Conservation (phyloP, 805 yeast genomes). For the Wickerhamomyces chambardii region DNA sequence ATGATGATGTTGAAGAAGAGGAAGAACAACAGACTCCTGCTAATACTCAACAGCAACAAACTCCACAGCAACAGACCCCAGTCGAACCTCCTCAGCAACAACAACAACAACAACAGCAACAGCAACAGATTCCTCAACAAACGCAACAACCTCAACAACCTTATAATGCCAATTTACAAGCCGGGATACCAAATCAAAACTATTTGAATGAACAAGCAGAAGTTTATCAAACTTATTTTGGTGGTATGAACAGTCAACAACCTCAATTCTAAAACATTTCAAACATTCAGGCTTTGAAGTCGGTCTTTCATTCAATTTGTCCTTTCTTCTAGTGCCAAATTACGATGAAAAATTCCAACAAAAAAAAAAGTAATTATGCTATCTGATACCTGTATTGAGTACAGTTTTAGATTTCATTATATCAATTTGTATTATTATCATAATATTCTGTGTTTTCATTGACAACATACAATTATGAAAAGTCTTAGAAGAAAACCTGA, state of each 20-base stretch:
- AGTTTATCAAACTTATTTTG: conserved; percentile 58
- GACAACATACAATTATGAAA: no score
- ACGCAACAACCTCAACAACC: no score
- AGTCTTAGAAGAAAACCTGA: no score
- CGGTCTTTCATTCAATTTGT: no score
- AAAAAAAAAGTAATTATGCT: no score
- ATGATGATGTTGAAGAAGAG: conserved; percentile 45
- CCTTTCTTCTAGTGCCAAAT: no score
- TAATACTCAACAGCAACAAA: conserved; percentile 17
- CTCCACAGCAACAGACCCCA: conserved; percentile 19
- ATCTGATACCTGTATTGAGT: no score
- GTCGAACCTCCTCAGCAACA: conserved; percentile 9
- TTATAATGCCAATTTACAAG: conserved; percentile 19
- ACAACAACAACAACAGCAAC: conserved; percentile 7
- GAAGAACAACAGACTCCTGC: conserved; percentile 26
- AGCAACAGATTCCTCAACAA: conserved; percentile 4
- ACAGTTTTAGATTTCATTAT: no score
- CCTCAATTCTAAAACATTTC: conserved; percentile 30
- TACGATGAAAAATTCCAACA: no score
- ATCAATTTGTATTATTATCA: no score
- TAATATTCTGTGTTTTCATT: no score
- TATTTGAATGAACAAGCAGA: conserved; percentile 43
- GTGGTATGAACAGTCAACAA: conserved; percentile 48
- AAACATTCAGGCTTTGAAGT: no score
- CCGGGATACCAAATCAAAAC: conserved; percentile 33